Evolutionary conservation across 257 asterid species (phyloP), one percentile per base, ranked within the genome.

Genomic region (Petrea volubilis): DNA sequence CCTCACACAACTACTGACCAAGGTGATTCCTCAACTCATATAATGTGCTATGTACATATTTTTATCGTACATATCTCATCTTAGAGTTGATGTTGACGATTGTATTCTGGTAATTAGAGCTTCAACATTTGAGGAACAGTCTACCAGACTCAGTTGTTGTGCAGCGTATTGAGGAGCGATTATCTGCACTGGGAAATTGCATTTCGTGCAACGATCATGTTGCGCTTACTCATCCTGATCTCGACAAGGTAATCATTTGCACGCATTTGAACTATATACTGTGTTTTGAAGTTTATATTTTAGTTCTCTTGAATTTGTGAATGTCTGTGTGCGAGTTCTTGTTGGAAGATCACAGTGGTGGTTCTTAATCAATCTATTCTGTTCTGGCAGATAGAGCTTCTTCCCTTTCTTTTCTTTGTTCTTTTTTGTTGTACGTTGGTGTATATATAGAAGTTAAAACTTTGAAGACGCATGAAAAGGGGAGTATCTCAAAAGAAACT

Each of bases 1-100:
- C 98, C 98, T 67, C 98, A 91, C 77, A 93, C 75, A 53, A 93
- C 98, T 64, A 93, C 97, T 2, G 98, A 93, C 81, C 97, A 93
- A 85, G 98, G 97, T 93, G 74, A 83, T 34, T 50, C 33, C 13
- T n/a, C 15, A 17, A 33, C 51, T 68, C 28, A 31, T 61, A 18
- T 33, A 34, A 31, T 14, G 14, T 52, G 25, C 68, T 62, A 0
- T 64, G 46, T 25, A 59, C 50, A 4, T 10, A 25, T 46, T 33
- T 63, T 5, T 53, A 11, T 21, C 10, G 46, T 60, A 36, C 40
- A 34, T 40, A 23, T 46, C 46, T 31, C 44, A 59, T 13, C 52
- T 61, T 53, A 15, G 27, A n/a, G 34, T 73, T 66, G 63, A 76
- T 72, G 7, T 28, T 61, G 25, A 34, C 70, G 59, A 33, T 31